Base-by-base conservation (phyloP, 2,329 filamentous ascomycete species). In the Cytospora piceae region DNA sequence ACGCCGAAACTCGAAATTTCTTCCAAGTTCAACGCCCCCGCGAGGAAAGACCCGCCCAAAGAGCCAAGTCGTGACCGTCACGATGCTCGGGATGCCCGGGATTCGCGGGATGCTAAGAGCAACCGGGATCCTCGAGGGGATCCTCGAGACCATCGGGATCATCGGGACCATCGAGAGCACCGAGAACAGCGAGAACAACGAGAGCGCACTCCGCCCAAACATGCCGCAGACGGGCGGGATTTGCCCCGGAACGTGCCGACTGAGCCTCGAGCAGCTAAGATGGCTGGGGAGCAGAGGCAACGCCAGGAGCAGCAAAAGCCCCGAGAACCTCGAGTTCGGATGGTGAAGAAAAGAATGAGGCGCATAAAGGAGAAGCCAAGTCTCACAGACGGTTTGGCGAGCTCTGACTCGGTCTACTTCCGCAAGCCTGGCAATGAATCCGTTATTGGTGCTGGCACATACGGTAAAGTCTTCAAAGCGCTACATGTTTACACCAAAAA, bases 401-500 rank as follows among this genome's bases (percentile, higher is more conserved):
- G 83, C 7, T 96, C 94, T 0, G 90, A 94, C 55, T 97, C 94
- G 0, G 93, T 98, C 4, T 98, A 96, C 77, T 97, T 90, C 79
- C 86, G 94, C 69, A 98, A 97, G 75, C 94, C 94, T 1, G 94
- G 94, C n/a, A 97, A 98, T 71, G 94, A 96, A 75, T 98, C 94
- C 0, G 94, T 98, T 0, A 90, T 98, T 24, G 94, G 94, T 20
- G 96, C 94, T 53, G 94, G 94, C 14, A 98, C 94, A 0, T 98
- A 97, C 72, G 95, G 93, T 61, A 96, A 96, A 76, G 93, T 97
- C 5, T 97, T 96, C 82, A 96, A 96, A 76, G 93, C 88, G n/a
- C 82, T 93, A 11, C 93, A 97, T 73, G 92, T 95, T n/a, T 96
- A 96, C 74, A 96, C 92, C 1, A 91, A 91, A 71, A 87, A 88